These are phyloP conservation scores for Phytophthora constricta DNA, from an alignment of 352 stramenopile species.

Conservation along the genomic window DNA sequence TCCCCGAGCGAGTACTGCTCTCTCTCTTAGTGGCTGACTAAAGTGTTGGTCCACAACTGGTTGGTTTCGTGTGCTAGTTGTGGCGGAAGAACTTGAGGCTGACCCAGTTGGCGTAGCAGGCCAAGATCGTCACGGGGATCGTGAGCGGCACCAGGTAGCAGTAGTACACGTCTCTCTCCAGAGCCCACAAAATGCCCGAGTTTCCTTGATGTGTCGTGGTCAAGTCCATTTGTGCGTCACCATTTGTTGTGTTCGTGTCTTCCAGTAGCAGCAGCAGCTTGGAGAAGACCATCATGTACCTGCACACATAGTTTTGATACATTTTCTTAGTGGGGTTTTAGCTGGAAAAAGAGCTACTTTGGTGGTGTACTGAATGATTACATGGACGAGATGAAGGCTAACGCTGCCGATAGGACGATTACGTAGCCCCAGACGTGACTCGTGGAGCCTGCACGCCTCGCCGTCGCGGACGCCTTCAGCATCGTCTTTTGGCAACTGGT, in stretches of 20 bases:
- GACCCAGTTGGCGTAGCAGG: constrained; percentile 85
- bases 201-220: not conserved
- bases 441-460: constrained; percentile 65
- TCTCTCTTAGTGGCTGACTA: no score
- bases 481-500: no score
- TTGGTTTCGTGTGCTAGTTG: no score
- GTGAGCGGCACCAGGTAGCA: constrained; percentile 81
- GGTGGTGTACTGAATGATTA: constrained; percentile 32
- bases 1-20: no score
- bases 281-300: constrained; percentile 82
- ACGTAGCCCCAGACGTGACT: constrained; percentile 85
- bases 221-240: not conserved
- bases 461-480: constrained; percentile 26
- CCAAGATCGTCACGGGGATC: constrained; percentile 77
- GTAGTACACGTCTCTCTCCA: constrained; percentile 81
- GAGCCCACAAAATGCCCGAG: constrained; percentile 39
- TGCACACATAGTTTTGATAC: constrained; percentile 13
- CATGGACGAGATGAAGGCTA: constrained; percentile 72
- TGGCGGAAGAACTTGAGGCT: constrained; percentile 89
- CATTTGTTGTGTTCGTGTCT: not conserved
- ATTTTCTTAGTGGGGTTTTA: not conserved
- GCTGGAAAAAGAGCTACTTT: not conserved
- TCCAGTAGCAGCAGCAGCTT: constrained; percentile 53
- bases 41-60: constrained; percentile 5
- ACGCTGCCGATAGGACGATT: constrained; percentile 56